Conservation (phyloP, 31 red algal species). For the Odonthalia washingtoniensis region DNA sequence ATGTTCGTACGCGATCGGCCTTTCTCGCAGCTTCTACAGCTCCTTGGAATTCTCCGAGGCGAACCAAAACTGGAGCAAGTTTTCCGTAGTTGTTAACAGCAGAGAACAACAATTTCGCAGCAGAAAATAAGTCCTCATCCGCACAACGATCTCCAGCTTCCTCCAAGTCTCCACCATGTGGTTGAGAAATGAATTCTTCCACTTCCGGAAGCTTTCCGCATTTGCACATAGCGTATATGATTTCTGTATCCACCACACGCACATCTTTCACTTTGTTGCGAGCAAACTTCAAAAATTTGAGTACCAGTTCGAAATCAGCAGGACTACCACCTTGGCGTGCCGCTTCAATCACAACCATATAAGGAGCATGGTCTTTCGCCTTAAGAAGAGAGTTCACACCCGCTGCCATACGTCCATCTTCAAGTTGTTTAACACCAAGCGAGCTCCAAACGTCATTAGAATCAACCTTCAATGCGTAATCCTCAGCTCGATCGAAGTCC, state of each 20-base stretch:
- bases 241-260: conserved; percentile 91
- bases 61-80: conserved; percentile 89
- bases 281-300: conserved; percentile 91
- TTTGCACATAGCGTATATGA: conserved; percentile 91
- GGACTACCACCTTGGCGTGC: conserved; percentile 78
- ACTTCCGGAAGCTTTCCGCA: conserved; percentile 87
- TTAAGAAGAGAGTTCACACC: conserved; percentile 90
- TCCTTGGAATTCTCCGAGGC: conserved; percentile 87
- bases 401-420: conserved; percentile 80
- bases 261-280: conserved; percentile 97
- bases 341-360: conserved; percentile 88
- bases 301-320: conserved; percentile 82
- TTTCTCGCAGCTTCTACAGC: conserved; percentile 95
- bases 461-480: conserved; percentile 91
- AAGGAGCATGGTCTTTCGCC: conserved; percentile 86
- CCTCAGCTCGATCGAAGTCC: conserved; percentile 86
- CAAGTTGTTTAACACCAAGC: conserved; percentile 86
- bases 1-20: conserved; percentile 94
- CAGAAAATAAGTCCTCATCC: conserved; percentile 84
- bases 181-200: conserved; percentile 93
- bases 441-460: conserved; percentile 86
- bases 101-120: conserved; percentile 91
- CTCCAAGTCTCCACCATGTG: conserved; percentile 92
- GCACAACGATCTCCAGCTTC: conserved; percentile 95
- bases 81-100: conserved; percentile 92